phyloP scores from a whole-genome alignment of 805 yeast genomes.

The Yarrowia porcina region DNA sequence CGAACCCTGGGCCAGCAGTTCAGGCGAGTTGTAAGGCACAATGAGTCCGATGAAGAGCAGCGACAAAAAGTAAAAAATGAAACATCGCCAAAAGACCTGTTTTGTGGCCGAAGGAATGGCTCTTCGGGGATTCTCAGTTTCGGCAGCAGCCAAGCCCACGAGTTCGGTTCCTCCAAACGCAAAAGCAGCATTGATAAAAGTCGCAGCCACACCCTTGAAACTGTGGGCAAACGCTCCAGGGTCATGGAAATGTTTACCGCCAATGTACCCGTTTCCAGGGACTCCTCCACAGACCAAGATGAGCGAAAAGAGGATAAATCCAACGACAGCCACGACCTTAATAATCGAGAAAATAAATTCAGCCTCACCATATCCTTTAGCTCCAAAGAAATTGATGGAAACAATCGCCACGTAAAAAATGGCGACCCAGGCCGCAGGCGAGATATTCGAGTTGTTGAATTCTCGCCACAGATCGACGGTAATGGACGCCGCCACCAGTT shows the following conservation, averaged over 20 bases:
- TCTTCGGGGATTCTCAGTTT: constrained; percentile 60
- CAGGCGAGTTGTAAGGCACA: constrained; percentile 55
- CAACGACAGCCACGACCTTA: constrained; percentile 58
- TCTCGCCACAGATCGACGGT: constrained; percentile 58
- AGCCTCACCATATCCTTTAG: constrained; percentile 64
- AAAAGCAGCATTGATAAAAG: constrained; percentile 68
- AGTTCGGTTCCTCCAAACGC: constrained; percentile 71
- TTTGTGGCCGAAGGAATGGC: constrained; percentile 67
- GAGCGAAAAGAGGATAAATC: constrained; percentile 60
- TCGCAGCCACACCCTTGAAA: constrained; percentile 65
- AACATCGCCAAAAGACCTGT: constrained; percentile 75
- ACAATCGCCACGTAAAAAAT: constrained; percentile 53
- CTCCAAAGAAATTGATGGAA: constrained; percentile 54
- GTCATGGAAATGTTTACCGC: constrained; percentile 54
- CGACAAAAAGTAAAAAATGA: constrained; percentile 60
- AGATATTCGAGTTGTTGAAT: constrained; percentile 56
- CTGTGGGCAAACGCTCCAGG: constrained; percentile 71
- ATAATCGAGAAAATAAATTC: constrained; percentile 58
- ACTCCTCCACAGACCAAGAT: constrained; percentile 54
- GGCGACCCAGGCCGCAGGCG: constrained; percentile 58
- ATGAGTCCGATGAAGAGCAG: constrained; percentile 57
- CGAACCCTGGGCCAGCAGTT: constrained; percentile 46
- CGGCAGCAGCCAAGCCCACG: constrained; percentile 69
- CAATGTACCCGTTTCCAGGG: constrained; percentile 52
- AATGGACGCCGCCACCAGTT: constrained; percentile 61